Evolutionary conservation across 805 yeast genomes (phyloP).

Genomic region (Wickerhamiella occidentalis): DNA sequence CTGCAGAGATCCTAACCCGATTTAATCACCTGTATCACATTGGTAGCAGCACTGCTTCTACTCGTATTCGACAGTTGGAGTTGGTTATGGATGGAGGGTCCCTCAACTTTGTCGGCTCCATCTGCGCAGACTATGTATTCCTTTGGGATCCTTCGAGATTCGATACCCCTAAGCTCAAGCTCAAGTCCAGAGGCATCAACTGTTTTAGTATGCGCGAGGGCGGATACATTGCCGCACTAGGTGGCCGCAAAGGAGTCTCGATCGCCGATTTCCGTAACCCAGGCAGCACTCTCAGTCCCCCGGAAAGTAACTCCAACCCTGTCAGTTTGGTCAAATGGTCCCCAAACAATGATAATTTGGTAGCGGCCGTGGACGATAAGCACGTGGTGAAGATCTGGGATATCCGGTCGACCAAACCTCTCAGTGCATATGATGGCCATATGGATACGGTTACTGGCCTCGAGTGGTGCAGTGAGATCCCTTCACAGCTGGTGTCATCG

Average conservation of each 20-base stretch:
- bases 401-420: constrained; percentile 44
- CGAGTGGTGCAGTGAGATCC: constrained; percentile 42
- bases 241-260: constrained; percentile 57
- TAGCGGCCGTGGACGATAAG: constrained; percentile 49
- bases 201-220: constrained; percentile 42
- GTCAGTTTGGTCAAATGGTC: constrained; percentile 52
- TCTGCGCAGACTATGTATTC: constrained; percentile 59
- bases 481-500: constrained; percentile 42
- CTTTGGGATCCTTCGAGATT: constrained; percentile 61
- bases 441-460: constrained; percentile 41
- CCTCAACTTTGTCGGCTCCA: constrained; percentile 41
- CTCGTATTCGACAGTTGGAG: constrained; percentile 30
- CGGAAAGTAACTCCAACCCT: constrained; percentile 24
- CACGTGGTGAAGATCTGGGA: constrained; percentile 62
- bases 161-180: constrained; percentile 45
- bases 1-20: constrained; percentile 64
- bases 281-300: constrained; percentile 36
- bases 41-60: constrained; percentile 17
- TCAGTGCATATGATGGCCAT: constrained; percentile 46
- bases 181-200: constrained; percentile 39
- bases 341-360: constrained; percentile 42
- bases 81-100: constrained; percentile 35
- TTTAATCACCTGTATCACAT: constrained; percentile 69
- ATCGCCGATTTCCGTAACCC: constrained; percentile 54
- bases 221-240: constrained; percentile 39